A percentile compares a stretch with the other conserved stretches of the same genome.
Conservation (phyloP, 106 monocot species). For the Chionographis japonica region DNA sequence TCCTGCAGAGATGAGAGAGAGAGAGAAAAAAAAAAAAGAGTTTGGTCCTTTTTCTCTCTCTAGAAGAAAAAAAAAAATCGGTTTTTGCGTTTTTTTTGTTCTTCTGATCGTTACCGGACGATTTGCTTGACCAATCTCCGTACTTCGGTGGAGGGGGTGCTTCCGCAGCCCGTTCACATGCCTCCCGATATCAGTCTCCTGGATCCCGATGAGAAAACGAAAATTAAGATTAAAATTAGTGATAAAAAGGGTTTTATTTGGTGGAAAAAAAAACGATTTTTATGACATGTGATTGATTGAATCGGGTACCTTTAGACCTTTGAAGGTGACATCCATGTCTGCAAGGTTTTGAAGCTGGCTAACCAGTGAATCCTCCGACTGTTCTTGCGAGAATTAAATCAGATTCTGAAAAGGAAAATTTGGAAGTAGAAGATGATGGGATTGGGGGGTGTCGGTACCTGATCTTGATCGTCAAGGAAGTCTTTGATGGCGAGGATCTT, state of each 20-base stretch:
- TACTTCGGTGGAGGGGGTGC: conserved; percentile 61
- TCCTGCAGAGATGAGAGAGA: conserved; percentile 19
- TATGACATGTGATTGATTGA: neutral
- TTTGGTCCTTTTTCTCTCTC: conserved; percentile 10
- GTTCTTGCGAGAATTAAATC: neutral
- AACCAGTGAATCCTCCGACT: conserved; percentile 56
- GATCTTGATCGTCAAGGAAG: conserved; percentile 47
- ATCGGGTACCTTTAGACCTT: conserved; percentile 42
- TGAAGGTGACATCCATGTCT: conserved; percentile 64
- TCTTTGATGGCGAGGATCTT: conserved; percentile 58
- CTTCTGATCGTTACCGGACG: conserved; percentile 31
- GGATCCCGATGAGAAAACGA: neutral
- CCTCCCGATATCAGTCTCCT: conserved; percentile 62
- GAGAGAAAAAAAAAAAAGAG: conserved; percentile 5
- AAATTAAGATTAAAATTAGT: neutral
- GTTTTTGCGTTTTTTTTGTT: neutral
- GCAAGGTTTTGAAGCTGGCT: conserved; percentile 44
- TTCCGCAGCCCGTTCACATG: conserved; percentile 52
- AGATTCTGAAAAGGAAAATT: neutral
- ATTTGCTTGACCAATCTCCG: conserved; percentile 52
- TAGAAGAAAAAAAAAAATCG: neutral
- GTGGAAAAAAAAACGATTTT: neutral
- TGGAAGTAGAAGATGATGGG: neutral
- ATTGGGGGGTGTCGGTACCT: conserved; percentile 20
- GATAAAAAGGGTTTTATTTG: too few species aligned